phyloP scores from a whole-genome alignment of 2,329 filamentous ascomycete species.

The Lachnum nothofagi region DNA sequence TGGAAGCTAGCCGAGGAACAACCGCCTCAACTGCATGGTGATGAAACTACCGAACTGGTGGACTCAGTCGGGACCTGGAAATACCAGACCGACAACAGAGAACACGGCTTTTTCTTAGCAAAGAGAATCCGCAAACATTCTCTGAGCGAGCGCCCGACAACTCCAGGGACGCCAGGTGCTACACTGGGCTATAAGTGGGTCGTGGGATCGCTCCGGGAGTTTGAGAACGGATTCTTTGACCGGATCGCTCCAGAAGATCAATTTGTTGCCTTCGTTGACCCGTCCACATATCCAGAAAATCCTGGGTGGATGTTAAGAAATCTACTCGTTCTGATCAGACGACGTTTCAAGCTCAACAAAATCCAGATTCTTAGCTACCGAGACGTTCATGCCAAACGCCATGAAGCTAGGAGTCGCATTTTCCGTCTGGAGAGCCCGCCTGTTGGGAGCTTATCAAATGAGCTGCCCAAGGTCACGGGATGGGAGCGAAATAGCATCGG shows the following conservation, averaged over 20 bases:
- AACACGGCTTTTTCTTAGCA: slow-evolving; percentile 94
- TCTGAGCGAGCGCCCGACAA: slow-evolving; percentile 35
- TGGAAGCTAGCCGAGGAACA: slow-evolving; percentile 63
- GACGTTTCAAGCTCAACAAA: slow-evolving; percentile 70
- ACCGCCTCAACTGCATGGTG: slow-evolving; percentile 51
- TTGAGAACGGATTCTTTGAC: slow-evolving; percentile 84
- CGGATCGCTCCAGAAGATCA: slow-evolving; percentile 65
- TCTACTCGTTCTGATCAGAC: slow-evolving; percentile 74
- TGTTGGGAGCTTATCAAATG: slow-evolving; percentile 24
- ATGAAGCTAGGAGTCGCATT: slow-evolving; percentile 77
- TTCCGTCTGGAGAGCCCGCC: slow-evolving; percentile 43
- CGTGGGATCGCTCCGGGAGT: slow-evolving; percentile 68
- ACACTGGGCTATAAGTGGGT: slow-evolving; percentile 67
- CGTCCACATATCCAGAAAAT: slow-evolving; percentile 80
- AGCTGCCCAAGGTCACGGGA: slow-evolving; percentile 85
- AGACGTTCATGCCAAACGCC: slow-evolving; percentile 70
- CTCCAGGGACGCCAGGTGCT: slow-evolving; percentile 47
- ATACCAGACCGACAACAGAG: slow-evolving; percentile 72
- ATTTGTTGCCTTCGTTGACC: slow-evolving; percentile 84
- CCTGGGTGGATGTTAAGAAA: slow-evolving; percentile 94
- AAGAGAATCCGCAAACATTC: slow-evolving; percentile 56
- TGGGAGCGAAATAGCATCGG: slow-evolving; percentile 83
- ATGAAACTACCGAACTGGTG: slow-evolving; percentile 73
- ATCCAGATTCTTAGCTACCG: slow-evolving; percentile 87
- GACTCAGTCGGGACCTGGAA: slow-evolving; percentile 84